phyloP scores from a whole-genome alignment of 163 green algal genomes.

The Scenedesmus sp. region DNA sequence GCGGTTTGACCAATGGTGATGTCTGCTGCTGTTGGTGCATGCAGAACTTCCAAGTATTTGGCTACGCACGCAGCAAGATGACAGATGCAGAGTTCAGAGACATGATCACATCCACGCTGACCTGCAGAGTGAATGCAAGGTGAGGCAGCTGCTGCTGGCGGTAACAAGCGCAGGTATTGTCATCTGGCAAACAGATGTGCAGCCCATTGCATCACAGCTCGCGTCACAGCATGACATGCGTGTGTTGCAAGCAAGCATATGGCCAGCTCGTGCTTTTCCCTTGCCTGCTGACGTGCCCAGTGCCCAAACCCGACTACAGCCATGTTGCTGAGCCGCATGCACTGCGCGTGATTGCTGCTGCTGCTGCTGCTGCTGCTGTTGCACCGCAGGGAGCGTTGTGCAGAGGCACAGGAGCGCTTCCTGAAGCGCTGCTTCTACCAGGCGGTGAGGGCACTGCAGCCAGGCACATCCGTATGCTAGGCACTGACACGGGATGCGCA shows the following conservation, averaged over 20 bases:
- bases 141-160: constrained; percentile 30
- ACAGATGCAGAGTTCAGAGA: constrained; percentile 90
- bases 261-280: neutral
- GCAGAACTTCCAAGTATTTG: constrained; percentile 86
- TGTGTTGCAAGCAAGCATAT: neutral
- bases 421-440: constrained; percentile 94
- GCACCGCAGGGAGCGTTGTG: constrained; percentile 79
- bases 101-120: constrained; percentile 85
- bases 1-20: neutral
- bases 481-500: neutral
- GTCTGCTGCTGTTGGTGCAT: neutral
- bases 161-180: neutral
- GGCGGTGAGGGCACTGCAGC: constrained; percentile 50
- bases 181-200: neutral
- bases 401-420: constrained; percentile 88
- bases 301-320: neutral
- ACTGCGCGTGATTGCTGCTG: neutral
- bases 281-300: neutral
- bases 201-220: neutral
- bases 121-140: constrained; percentile 85
- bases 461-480: neutral
- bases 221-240: neutral
- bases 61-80: constrained; percentile 96
- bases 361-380: neutral
- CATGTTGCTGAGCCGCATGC: neutral